Conservation (phyloP, 2,329 filamentous ascomycete species). For the Macrophomina phaseolina region DNA sequence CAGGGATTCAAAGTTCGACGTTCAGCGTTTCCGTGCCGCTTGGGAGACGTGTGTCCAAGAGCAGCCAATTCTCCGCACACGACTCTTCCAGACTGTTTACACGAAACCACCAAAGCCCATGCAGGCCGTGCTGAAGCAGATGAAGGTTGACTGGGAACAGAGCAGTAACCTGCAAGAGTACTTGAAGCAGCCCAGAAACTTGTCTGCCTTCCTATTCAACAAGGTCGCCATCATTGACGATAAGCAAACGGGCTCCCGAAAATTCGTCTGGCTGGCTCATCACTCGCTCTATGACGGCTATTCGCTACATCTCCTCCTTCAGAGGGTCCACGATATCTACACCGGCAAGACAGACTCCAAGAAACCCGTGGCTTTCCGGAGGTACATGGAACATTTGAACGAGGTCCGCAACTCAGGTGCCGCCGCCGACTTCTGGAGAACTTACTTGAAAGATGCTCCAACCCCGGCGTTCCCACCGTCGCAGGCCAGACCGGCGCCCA, state of each 20-base stretch:
- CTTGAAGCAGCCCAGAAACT: conserved; percentile 40
- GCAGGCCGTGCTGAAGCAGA: conserved; percentile 38
- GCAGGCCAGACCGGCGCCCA: background rate
- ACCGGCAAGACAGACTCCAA: background rate
- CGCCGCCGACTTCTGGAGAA: conserved; percentile 55
- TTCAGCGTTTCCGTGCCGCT: conserved; percentile 52
- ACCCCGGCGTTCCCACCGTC: conserved; percentile 51
- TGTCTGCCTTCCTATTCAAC: conserved; percentile 29
- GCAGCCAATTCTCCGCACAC: conserved; percentile 56
- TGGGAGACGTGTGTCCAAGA: conserved; percentile 54
- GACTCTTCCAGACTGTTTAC: conserved; percentile 37
- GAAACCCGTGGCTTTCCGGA: conserved; percentile 44
- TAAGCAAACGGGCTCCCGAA: conserved; percentile 30
- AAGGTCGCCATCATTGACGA: conserved; percentile 37
- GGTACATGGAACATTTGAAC: conserved; percentile 56
- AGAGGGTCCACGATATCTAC: conserved; percentile 39
- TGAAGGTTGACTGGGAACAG: conserved; percentile 37
- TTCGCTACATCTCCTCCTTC: conserved; percentile 39
- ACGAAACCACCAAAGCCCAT: conserved; percentile 37
- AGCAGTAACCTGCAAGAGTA: conserved; percentile 38
- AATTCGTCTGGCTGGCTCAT: conserved; percentile 48
- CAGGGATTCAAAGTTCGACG: conserved; percentile 44
- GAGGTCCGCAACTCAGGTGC: conserved; percentile 37
- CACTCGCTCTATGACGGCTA: conserved; percentile 50
- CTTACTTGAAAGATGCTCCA: conserved; percentile 42